Evolutionary conservation across 2,329 filamentous ascomycete species (phyloP).

Genomic region (Monosporascus sp.): DNA sequence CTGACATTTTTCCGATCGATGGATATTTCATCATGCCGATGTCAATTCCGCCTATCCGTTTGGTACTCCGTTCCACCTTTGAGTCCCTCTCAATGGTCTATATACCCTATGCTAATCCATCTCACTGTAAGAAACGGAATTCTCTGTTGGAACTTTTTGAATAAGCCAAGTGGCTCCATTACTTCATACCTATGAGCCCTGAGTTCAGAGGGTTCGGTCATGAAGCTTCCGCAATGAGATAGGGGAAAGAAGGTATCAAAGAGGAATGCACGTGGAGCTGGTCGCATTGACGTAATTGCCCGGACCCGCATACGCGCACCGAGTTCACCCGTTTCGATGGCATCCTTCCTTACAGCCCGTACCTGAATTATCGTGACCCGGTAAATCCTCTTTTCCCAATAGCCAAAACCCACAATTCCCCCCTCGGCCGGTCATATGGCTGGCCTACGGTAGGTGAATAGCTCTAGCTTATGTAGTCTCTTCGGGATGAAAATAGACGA

Average conservation of each 20-base stretch:
- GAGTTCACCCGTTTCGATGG: slow-evolving; percentile 24
- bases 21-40: slow-evolving; percentile 11
- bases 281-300: slow-evolving; percentile 15
- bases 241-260: background rate
- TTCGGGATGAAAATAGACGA: slow-evolving; percentile 1
- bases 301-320: slow-evolving; percentile 4
- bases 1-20: background rate
- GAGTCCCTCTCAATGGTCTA: background rate
- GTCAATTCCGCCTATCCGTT: slow-evolving; percentile 6
- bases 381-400: slow-evolving; percentile 27
- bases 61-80: slow-evolving; percentile 2
- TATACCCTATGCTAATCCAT: too few species aligned
- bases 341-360: slow-evolving; percentile 13
- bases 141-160: too few species aligned
- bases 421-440: slow-evolving; percentile 13
- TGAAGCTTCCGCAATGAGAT: too few species aligned
- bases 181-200: too few species aligned
- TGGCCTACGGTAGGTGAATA: background rate
- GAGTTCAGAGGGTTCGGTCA: too few species aligned
- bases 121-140: too few species aligned
- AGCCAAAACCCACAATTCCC: slow-evolving; percentile 13
- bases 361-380: slow-evolving; percentile 20
- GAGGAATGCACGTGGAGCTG: background rate
- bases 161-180: too few species aligned
- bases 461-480: background rate